Base-by-base conservation (phyloP, 805 yeast genomes). In the Candida montana region DNA sequence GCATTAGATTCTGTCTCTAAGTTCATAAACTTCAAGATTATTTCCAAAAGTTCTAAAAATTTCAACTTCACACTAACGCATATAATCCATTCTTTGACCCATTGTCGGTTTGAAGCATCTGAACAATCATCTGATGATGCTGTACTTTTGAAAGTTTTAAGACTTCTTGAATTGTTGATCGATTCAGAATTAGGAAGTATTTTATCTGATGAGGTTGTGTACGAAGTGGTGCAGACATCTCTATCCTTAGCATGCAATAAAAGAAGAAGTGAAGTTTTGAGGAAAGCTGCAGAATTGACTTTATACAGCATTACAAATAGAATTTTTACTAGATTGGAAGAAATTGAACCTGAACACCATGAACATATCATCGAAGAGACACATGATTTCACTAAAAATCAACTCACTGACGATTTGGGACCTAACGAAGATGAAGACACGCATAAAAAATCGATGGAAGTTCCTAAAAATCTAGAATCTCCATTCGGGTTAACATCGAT, bases 81-180 rank as follows among this genome's bases (percentile, higher is more conserved):
- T 54, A 72, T 84, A 36, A 63, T 69, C 37, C 64, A 63, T 26
- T 76, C 97, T 0, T 71, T 93, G 47, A 86, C 98, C 1, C 96
- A 88, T 58, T 93, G 98, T 63, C 77, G 96, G 35, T 93, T 93
- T 59, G 97, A 93, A 67, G 96, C 96, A 2, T 83, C 93, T 0
- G 96, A 90, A 57, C 95, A 88, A 59, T 75, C 83, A 28, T 83
- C 87, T 33, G 98, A 93, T 64, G 99, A 93, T 59, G 85, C 95
- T 0, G 91, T 93, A 3, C 67, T 93, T 35, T 71, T 91, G 39
- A 86, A 86, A 55, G 95, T 93, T 17, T 74, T 93, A 47, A 70
- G 83, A 33, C 67, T 91, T 20, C 68, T 91, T 52, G 91, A 88
- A 50, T 60, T 65, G 18, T 71, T 90, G 13, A 71, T 89, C 13